Conservation (phyloP, 1,139 yeast genomes). For the Blastobotrys apis region DNA sequence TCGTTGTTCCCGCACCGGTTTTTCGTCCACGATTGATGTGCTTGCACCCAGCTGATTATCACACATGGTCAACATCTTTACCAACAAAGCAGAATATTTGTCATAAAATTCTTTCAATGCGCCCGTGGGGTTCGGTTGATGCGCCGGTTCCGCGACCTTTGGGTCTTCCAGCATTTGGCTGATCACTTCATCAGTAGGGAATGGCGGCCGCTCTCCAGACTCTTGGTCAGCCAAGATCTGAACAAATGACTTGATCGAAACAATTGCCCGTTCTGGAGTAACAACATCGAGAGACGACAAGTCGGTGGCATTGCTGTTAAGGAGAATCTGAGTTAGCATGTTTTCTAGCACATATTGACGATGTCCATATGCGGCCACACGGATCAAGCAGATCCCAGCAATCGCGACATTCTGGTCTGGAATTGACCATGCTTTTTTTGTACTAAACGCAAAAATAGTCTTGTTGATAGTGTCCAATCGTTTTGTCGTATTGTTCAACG, state of each 20-base stretch:
- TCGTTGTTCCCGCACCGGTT: constrained; percentile 25
- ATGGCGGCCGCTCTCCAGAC: constrained; percentile 57
- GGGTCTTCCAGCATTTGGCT: constrained; percentile 13
- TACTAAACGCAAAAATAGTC: constrained; percentile 44
- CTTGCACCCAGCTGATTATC: constrained; percentile 44
- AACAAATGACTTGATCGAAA: constrained; percentile 69
- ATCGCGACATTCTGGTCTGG: constrained; percentile 58
- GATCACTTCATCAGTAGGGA: constrained; percentile 49
- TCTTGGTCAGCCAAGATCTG: constrained; percentile 61
- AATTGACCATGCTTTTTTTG: constrained; percentile 61
- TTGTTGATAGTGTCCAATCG: constrained; percentile 56
- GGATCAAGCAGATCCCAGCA: constrained; percentile 64
- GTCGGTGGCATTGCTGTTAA: constrained; percentile 50
- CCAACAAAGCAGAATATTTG: constrained; percentile 65
- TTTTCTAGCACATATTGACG: constrained; percentile 77
- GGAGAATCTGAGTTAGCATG: constrained; percentile 53
- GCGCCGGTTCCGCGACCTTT: constrained; percentile 14
- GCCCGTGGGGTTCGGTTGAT: constrained; percentile 20
- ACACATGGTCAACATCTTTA: constrained; percentile 51
- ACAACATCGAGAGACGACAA: constrained; percentile 50
- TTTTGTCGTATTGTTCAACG: constrained; percentile 79
- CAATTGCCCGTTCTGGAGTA: constrained; percentile 63
- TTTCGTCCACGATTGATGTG: constrained; percentile 18
- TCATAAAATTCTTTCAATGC: constrained; percentile 49
- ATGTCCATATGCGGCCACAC: constrained; percentile 75